phyloP scores from a whole-genome alignment of 257 asterid species.

The Solanum okadae region DNA sequence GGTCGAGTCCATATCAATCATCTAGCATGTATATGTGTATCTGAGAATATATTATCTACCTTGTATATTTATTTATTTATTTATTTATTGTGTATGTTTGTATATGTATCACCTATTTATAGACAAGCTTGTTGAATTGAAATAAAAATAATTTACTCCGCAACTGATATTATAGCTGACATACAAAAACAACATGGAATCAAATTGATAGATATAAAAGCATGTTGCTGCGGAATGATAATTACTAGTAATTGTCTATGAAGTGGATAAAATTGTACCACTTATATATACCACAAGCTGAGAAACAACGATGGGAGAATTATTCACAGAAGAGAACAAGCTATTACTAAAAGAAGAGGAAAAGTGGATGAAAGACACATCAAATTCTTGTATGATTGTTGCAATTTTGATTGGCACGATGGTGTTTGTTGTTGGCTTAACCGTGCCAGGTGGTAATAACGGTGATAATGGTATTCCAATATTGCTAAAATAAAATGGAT shows the following conservation, averaged over 20 bases:
- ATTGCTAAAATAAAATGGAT: not conserved
- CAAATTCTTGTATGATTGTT: not conserved
- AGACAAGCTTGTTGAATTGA: no score
- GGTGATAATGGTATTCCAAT: not conserved
- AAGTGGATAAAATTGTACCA: not conserved
- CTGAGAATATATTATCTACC: no score
- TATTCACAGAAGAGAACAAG: not conserved
- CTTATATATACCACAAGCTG: not conserved
- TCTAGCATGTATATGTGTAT: no score
- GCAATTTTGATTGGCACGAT: not conserved
- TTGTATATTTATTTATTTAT: no score
- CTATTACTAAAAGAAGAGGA: no score
- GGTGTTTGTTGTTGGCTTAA: not conserved
- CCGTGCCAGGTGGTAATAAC: not conserved
- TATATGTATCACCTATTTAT: no score
- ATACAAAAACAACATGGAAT: no score
- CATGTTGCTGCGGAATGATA: not conserved
- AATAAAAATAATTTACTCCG: no score
- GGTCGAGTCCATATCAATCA: no score
- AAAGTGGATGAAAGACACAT: not conserved
- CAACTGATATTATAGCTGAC: no score
- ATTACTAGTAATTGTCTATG: not conserved
- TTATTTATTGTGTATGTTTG: no score
- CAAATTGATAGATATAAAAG: no score
- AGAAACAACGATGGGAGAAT: not conserved